A percentile compares a stretch with the other conserved stretches of the same genome.
phyloP scores from a whole-genome alignment of 176 grass and related monocot species.

The Phragmites australis region DNA sequence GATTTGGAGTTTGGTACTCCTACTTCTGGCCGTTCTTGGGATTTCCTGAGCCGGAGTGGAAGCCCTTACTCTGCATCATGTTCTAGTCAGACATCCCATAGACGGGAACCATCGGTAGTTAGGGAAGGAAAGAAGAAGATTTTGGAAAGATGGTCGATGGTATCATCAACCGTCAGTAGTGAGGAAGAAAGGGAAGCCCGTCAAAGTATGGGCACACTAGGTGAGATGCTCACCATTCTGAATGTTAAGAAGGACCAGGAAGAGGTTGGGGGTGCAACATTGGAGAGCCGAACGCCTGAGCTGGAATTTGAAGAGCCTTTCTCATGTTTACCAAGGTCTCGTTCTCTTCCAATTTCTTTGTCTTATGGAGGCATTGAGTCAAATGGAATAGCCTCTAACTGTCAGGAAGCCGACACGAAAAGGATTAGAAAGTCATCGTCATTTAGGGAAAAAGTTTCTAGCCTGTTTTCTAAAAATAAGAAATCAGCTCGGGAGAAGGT shows the following conservation, averaged over 20 bases:
- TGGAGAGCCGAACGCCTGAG: conserved; percentile 31
- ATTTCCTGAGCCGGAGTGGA: conserved; percentile 63
- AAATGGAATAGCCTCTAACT: conserved; percentile 30
- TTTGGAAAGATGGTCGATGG: conserved; percentile 79
- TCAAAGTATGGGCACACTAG: conserved; percentile 67
- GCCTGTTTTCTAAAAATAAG: conserved; percentile 77
- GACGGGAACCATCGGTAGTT: conserved; percentile 61
- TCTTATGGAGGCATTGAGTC: conserved; percentile 46
- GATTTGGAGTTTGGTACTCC: conserved; percentile 70
- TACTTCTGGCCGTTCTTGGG: conserved; percentile 72
- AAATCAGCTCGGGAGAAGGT: conserved; percentile 46
- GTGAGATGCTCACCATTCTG: conserved; percentile 85
- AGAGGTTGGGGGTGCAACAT: conserved; percentile 29
- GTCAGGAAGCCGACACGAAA: conserved; percentile 49
- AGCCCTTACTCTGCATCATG: conserved; percentile 78
- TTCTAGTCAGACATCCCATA: conserved; percentile 55
- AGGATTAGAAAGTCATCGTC: conserved; percentile 61
- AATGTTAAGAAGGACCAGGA: conserved; percentile 55
- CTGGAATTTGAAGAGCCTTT: conserved; percentile 41
- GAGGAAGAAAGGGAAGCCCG: conserved; percentile 59
- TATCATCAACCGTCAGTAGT: conserved; percentile 47
- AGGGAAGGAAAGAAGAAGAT: conserved; percentile 85
- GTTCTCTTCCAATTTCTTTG: conserved; percentile 62
- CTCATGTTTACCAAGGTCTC: conserved; percentile 65
- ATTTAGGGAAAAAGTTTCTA: conserved; percentile 79